Conservation (phyloP, 306 rosid genomes). For the Cicer arietinum region DNA sequence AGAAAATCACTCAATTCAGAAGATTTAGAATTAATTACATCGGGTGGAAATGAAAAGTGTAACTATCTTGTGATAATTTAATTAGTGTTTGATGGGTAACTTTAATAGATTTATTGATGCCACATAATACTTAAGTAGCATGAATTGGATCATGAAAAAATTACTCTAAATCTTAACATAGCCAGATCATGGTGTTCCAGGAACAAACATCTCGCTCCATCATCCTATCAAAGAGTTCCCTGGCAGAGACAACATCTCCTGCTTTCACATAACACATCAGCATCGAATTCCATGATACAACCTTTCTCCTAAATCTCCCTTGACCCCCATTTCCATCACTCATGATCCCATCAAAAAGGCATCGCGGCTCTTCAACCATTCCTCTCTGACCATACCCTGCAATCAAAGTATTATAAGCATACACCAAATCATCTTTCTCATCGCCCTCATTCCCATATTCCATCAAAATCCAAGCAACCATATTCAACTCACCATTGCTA, state of each 20-base stretch:
- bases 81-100: too few species aligned
- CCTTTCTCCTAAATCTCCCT: conserved; percentile 48
- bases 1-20: too few species aligned
- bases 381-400: conserved; percentile 62
- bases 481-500: conserved; percentile 48
- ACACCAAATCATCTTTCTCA: conserved; percentile 47
- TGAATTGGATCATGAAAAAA: too few species aligned
- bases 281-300: conserved; percentile 62
- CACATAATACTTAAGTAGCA: too few species aligned
- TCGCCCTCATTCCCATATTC: conserved; percentile 41
- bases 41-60: too few species aligned
- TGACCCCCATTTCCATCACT: conserved; percentile 28
- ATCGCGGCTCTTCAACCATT: conserved; percentile 52
- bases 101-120: too few species aligned
- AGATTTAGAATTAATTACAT: too few species aligned
- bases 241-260: conserved; percentile 50
- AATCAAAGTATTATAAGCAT: conserved; percentile 52
- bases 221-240: conserved; percentile 58
- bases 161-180: conserved; percentile 35
- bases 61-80: too few species aligned
- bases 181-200: conserved; percentile 59
- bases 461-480: conserved; percentile 46
- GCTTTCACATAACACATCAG: conserved; percentile 60
- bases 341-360: conserved; percentile 48
- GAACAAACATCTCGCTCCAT: conserved; percentile 51